Base-by-base conservation (phyloP, 805 yeast species). In the Barnettozyma sucrosica region DNA sequence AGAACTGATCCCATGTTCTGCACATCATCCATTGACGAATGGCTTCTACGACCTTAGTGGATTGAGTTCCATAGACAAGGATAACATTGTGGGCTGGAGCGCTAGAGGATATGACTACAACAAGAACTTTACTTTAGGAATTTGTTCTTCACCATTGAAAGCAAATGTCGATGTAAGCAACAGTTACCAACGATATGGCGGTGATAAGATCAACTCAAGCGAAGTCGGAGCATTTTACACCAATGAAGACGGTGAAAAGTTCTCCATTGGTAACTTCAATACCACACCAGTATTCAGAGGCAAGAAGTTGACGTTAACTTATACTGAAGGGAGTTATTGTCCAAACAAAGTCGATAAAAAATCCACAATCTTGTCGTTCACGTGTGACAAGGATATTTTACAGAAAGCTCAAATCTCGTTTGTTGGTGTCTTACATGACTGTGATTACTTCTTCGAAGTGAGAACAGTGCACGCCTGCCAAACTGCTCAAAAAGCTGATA, bases 401-500 rank as follows among this genome's bases (percentile, higher is more conserved):
- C 66, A 77, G 6, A 77, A 77, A 51, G 93, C 90, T 0, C 71
- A 78, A 32, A 69, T 88, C 1, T 75, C 85, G 16, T 88, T 74
- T 61, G 75, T 89, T 28, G 93, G 93, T 2, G 79, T 80, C 7
- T 59, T 78, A 37, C 77, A 87, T 62, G 86, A 89, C 52, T 89
- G 97, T 65, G 79, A 83, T 33, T 89, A 86, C 63, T 77, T 83
- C 59, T 89, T 89, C 63, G 96, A 89, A 59, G 89, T 88, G 28
- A 68, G 89, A 54, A 85, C 95, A 4, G 80, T 86, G 38, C 85
- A 83, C 66, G 96, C 95, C 0, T 89, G 97, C 64, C 87, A 95
- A 0, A 83, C 89, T 1, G 80, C 86, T 9, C 80, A 82, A 44
- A 76, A 80, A 55, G 77, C 74, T 11, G 83, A 82, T 57, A 80